phyloP scores from a whole-genome alignment of 1,284 basidiomycete genomes.

The Tylopilus sp. region DNA sequence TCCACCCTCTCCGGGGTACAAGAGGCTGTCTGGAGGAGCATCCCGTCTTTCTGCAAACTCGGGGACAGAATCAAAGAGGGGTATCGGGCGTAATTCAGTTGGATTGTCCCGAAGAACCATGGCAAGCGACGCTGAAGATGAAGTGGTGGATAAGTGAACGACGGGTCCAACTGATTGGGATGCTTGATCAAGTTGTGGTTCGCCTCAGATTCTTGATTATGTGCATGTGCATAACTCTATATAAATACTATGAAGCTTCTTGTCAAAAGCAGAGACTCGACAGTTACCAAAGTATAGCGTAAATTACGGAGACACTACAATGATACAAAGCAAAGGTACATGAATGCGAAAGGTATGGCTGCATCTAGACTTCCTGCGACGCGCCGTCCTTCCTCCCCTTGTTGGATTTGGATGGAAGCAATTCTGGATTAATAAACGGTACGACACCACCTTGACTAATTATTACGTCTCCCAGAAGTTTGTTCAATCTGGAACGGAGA shows the following conservation, averaged over 20 bases:
- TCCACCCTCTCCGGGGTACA: constrained; percentile 37
- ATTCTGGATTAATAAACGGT: constrained; percentile 58
- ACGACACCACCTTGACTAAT: constrained; percentile 81
- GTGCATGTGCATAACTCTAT: background rate
- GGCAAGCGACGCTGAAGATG: constrained; percentile 77
- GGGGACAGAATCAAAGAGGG: constrained; percentile 32
- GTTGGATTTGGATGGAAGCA: constrained; percentile 60
- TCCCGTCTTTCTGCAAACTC: constrained; percentile 25
- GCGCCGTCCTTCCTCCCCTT: constrained; percentile 50
- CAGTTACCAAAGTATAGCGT: constrained; percentile 29
- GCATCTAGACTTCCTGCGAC: constrained; percentile 34
- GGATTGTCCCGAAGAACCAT: constrained; percentile 68
- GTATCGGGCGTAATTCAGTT: constrained; percentile 43
- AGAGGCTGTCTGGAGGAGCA: constrained; percentile 45
- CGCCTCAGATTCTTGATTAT: background rate
- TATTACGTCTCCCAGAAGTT: constrained; percentile 71
- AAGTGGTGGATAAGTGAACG: constrained; percentile 43
- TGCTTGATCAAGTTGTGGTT: background rate
- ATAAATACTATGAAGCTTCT: too few relatives aligned
- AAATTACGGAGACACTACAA: constrained; percentile 30
- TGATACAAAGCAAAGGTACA: constrained; percentile 22
- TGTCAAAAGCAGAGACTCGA: too few relatives aligned
- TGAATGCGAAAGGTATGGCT: background rate
- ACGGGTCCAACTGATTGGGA: background rate
- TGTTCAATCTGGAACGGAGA: constrained; percentile 48